Evolutionary conservation across 495 filamentous ascomycete genomes (phyloP), one percentile per base, ranked within the genome.

Genomic region (Talaromyces nanjingensis): DNA sequence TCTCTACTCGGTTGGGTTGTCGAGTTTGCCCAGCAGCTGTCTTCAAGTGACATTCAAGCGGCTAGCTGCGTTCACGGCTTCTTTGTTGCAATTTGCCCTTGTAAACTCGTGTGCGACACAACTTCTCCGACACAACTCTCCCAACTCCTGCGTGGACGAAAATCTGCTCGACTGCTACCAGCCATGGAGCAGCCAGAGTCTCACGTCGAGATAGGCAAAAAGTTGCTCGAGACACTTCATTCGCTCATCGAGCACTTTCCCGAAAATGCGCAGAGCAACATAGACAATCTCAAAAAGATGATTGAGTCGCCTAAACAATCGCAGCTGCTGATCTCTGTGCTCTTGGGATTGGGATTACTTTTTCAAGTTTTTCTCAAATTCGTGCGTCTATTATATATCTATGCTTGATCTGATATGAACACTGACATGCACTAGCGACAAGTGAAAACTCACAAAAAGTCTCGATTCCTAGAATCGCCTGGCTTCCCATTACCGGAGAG

Each of bases 401-500:
- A 25, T 59, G 24, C 12, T 37, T 25, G 29, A 6, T 18, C 16
- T 18, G 29, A 20, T 59, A 18, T 33, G 7, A 56, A 3, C 22
- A 29, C 27, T 56, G 53, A 56, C 16, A 56, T 56, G 9, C 22
- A 14, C 14, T 27, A 62, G 60, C 25, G 60, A 29, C 39, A 62
- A 20, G 27, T 62, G 14, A 62, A 31, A 33, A 24, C 25, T 18
- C 11, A 52, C 24, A 29, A 25, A 27, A 62, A 54, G 20, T 49
- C 60, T 53, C 60, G 60, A 27, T 62, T 53, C 29, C 57, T 61
- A 45, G 62, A 63, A 4, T 65, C 63, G 45, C 61, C 52, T 34
- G 68, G 54, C 6, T 69, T 71, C 60, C 75, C 71, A 2, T 45
- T 61, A 9, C 84, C 90, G 67, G 74, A 80, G 29, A 79, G 88